Evolutionary conservation across 2,329 filamentous ascomycete genomes (phyloP).

Genomic region (Fusarium succisae): DNA sequence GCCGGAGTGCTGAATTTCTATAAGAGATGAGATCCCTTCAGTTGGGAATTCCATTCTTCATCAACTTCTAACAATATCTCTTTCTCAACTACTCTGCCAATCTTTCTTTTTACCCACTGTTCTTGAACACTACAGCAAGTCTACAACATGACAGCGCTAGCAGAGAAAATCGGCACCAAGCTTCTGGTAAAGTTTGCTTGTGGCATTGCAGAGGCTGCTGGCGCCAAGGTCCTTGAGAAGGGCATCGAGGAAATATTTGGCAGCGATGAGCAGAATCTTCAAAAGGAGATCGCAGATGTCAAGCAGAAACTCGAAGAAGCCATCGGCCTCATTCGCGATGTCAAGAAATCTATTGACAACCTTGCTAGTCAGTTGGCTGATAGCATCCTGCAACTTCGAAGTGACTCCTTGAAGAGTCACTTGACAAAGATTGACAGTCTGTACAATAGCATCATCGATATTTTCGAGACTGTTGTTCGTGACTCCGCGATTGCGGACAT

Average conservation of each 20-base stretch:
- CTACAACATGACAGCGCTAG: neutral
- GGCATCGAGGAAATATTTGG: neutral
- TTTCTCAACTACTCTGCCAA: neutral
- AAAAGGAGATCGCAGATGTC: neutral
- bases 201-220: fast-evolving
- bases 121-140: neutral
- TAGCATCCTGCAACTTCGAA: neutral
- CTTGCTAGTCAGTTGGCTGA: neutral
- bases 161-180: neutral
- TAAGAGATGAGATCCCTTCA: neutral
- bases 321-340: fast-evolving
- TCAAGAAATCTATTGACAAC: neutral
- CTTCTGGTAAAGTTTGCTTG: neutral
- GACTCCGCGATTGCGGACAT: neutral
- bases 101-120: too few relatives aligned
- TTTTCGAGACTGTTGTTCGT: neutral
- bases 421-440: neutral
- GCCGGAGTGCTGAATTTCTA: fast-evolving
- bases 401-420: neutral
- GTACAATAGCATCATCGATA: neutral
- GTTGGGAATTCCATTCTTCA: neutral
- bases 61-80: neutral
- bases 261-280: neutral
- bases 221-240: neutral
- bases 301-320: neutral